phyloP scores from a whole-genome alignment of 495 filamentous ascomycete genomes.

The Letharia lupina region DNA sequence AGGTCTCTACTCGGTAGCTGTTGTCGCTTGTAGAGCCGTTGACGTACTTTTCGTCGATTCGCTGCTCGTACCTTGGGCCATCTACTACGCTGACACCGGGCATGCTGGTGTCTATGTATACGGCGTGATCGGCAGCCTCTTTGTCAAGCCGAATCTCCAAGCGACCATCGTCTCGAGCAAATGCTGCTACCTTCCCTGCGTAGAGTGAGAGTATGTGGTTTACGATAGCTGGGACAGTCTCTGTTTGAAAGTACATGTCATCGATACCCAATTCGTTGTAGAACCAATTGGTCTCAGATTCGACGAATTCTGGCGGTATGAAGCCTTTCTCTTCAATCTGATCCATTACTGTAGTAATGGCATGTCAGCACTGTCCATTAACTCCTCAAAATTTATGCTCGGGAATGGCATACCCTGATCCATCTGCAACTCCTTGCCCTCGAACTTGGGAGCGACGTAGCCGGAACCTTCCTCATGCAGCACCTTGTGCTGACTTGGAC shows the following conservation, averaged over 20 bases:
- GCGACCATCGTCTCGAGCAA: slow-evolving; percentile 84
- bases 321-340: slow-evolving; percentile 69
- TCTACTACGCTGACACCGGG: slow-evolving; percentile 66
- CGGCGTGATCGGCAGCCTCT: slow-evolving; percentile 88
- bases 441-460: slow-evolving; percentile 90
- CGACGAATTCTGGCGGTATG: slow-evolving; percentile 75
- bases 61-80: slow-evolving; percentile 84
- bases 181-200: slow-evolving; percentile 93
- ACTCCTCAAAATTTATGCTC: not conserved
- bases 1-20: slow-evolving; percentile 90
- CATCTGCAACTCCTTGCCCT: slow-evolving; percentile 93
- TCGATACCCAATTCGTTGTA: slow-evolving; percentile 96
- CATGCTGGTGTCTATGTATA: slow-evolving; percentile 95
- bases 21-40: slow-evolving; percentile 55
- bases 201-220: slow-evolving; percentile 94
- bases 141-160: slow-evolving; percentile 93
- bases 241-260: slow-evolving; percentile 97
- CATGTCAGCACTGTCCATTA: slow-evolving; percentile 11
- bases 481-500: slow-evolving; percentile 50
- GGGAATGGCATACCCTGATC: slow-evolving; percentile 55
- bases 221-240: slow-evolving; percentile 76
- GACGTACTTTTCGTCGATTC: slow-evolving; percentile 92
- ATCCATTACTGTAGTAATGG: slow-evolving; percentile 51
- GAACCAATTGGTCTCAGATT: slow-evolving; percentile 87
- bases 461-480: slow-evolving; percentile 87